Base-by-base conservation (phyloP, 352 stramenopile genomes). In the Phytophthora meadii region DNA sequence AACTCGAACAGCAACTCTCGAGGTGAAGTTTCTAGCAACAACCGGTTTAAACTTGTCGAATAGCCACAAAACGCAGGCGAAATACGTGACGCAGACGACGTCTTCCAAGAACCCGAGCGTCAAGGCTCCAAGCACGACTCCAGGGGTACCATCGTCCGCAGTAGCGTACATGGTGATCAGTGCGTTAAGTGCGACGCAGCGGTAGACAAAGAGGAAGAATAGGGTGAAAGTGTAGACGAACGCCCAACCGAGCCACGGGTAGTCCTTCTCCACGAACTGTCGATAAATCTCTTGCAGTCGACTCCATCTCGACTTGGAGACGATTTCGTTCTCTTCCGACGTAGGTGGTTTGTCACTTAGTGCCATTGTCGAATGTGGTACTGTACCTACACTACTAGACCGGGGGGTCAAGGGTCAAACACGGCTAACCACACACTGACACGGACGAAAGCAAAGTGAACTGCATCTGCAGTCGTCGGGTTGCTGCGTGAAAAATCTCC, bases 61-160 rank as follows among this genome's bases (percentile, higher is more conserved):
- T n/a, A 40, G 3, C 51, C 61, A 70, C 9, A 84, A 44, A 25
- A 54, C 11, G 8, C 62, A 25, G 4, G 61, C 64, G 11, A 84
- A 54, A 32, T 70, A 60, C 5, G 69, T 70, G 1, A 66, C 39
- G 2, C 72, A 65, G 11, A 74, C 50, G 17, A 73, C 68, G 56
- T 85, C 76, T 46, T 85, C 67, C 14, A 85, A 49, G 40, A 81
- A 49, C 0, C 70, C 76, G 5, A 82, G 55, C 1, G 48, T 8
- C 22, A 81, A 32, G 2, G 62, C 76, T 22, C 30, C 25, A 3
- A 49, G 25, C 14, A 61, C 19, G 36, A 70, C 55, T 3, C 17
- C 49, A 5, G 28, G 15, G 1, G 59, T 77, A 24, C 40, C 30
- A 25, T 74, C 53, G 15, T 70, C 39, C 1, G 22, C 12, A n/a